Evolutionary conservation across 495 filamentous ascomycete genomes (phyloP), one percentile per base, ranked within the genome.

Genomic region (Neurospora pannonica): DNA sequence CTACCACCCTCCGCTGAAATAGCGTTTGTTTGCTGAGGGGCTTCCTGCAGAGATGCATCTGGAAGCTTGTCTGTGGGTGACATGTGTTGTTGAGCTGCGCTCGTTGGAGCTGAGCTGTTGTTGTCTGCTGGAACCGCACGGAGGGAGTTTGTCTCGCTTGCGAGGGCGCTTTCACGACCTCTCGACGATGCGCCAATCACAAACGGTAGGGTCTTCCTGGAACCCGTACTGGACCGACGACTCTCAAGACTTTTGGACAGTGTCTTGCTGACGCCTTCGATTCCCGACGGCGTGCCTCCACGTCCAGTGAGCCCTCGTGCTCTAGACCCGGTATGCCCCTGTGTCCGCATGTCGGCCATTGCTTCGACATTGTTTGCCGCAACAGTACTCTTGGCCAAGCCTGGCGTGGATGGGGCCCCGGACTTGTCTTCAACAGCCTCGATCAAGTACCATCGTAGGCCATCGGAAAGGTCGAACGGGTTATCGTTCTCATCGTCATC

Each of bases 391-490:
- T 94, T 96, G 17, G 91, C 91, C 42, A 97, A 84, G 0, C 97
- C 95, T 0, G 96, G 94, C 0, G 94, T 98, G 15, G 90, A 90
- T 3, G 96, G 96, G 4, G 96, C 97, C n/a, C 95, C 96, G 8
- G 92, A 89, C 80, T 97, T 98, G 80, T 98, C 96, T 78, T 99
- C 96, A 3, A 87, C 87, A 0, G 96, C 96, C 79, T 99, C 95
- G 11, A 98, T 88, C 3, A 98, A 88, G 78, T 97, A 98, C 96
- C 96, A 99, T 38, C 95, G 89, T 21, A 99, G 85, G 21, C 96
- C 96, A 78, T 99, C 96, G 0, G 94, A 97, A 19, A 99, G 88
- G 76, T 97, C 95, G 77, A 98, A 99, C 2, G 96, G 96, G 79
- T 99, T 99, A 74, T 99, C 96, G 75, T 99, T 95, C 60, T 96